Evolutionary conservation across 352 stramenopile species (phyloP), one percentile per base, ranked within the genome.

Genomic region (Pythium monospermum): DNA sequence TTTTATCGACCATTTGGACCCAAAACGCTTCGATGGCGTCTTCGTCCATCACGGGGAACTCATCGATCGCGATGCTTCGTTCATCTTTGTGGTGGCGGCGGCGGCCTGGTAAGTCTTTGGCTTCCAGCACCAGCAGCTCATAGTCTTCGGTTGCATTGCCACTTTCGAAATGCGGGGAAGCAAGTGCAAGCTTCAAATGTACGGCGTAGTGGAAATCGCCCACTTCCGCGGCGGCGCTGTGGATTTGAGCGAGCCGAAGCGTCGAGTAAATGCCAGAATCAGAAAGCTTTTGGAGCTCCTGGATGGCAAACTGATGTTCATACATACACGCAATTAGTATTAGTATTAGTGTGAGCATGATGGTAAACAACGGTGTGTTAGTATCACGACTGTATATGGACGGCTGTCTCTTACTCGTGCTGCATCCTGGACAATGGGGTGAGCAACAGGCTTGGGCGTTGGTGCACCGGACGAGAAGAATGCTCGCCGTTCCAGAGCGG

Each of bases 41-140:
- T 10, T 87, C 75, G 38, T 85, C 70, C 85, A 95, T 94, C n/a
- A 82, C 72, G 0, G 85, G 83, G 50, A 95, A 94, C 45, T 81
- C 68, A 38, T 92, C 76, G 42, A 95, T 92, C 18, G 83, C 82
- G 53, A 95, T 85, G 45, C 69, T 90, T 8, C 66, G 64, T 21
- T 53, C 35, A 3, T 22, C 6, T 43, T 49, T 61, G 53, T 42
- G 6, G n/a, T n/a, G n/a, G n/a, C n/a, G n/a, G 12, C 3, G 32
- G 15, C 12, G 30, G 7, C 52, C 56, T 2, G 39, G 38, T 12
- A 61, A 40, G 2, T 66, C 58, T 28, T 87, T 85, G 18, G 64
- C 69, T 52, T 90, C 73, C 43, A 94, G 78, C 18, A 94, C 78
- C 51, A 96, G 76, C 48, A 94, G 48, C 16, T 90, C 66, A 43